phyloP scores from a whole-genome alignment of 768 basidiomycete species.

The Chalciporus sphaerocephalus region DNA sequence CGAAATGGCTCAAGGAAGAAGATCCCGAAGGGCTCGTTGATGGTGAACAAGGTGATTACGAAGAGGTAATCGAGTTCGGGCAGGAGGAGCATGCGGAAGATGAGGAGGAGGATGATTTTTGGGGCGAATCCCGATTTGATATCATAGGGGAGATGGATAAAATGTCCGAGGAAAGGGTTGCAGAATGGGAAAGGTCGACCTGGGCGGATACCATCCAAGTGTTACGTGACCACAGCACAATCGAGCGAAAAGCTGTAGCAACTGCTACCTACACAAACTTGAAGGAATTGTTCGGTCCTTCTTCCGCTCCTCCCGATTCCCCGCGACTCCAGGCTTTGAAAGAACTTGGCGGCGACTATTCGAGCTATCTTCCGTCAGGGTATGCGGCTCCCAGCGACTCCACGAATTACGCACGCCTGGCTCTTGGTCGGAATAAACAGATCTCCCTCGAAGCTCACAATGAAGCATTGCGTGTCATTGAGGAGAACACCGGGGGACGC shows the following conservation, averaged over 20 bases:
- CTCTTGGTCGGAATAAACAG: constrained; percentile 42
- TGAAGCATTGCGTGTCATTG: constrained; percentile 39
- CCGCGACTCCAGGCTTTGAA: constrained; percentile 27
- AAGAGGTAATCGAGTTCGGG: not conserved
- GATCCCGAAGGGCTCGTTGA: constrained; percentile 13
- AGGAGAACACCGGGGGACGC: constrained; percentile 11
- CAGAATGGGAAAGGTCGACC: not conserved
- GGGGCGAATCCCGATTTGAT: not conserved
- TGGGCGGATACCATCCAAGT: not conserved
- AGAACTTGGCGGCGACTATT: constrained; percentile 51
- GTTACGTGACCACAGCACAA: not conserved
- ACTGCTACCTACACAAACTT: constrained; percentile 11
- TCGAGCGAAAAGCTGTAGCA: not conserved
- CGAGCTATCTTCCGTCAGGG: constrained; percentile 36
- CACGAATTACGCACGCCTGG: constrained; percentile 39
- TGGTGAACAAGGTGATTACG: not conserved
- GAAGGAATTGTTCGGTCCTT: constrained; percentile 15
- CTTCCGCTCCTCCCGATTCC: constrained; percentile 1
- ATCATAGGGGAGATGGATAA: not conserved
- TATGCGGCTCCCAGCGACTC: constrained; percentile 31
- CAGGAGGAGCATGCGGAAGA: not conserved
- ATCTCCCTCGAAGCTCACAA: constrained; percentile 37
- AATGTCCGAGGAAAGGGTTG: not conserved
- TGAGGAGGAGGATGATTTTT: not conserved
- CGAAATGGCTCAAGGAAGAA: constrained; percentile 22